Evolutionary conservation across 2,329 filamentous ascomycete genomes (phyloP).

Genomic region (Trichoderma atroviride): DNA sequence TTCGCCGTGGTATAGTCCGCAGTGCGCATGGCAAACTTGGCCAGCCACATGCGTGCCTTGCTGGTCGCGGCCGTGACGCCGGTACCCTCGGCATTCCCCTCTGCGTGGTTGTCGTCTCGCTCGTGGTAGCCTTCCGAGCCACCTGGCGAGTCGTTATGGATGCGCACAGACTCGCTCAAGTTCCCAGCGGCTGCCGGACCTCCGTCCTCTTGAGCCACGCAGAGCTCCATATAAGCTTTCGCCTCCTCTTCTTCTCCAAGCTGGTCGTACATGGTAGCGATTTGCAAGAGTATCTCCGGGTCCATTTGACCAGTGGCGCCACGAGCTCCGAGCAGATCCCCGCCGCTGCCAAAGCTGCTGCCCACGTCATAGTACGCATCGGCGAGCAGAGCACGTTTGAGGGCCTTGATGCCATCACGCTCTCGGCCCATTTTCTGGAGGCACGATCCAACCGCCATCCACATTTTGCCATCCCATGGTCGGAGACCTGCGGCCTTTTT

Average conservation of each 20-base stretch:
- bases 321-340: slow-evolving; percentile 51
- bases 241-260: slow-evolving; percentile 77
- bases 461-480: slow-evolving; percentile 99
- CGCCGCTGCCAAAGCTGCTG: slow-evolving; percentile 56
- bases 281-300: slow-evolving; percentile 86
- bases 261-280: slow-evolving; percentile 85
- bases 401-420: slow-evolving; percentile 89
- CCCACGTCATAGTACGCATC: slow-evolving; percentile 80
- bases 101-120: slow-evolving; percentile 36
- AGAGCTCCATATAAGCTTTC: slow-evolving; percentile 93
- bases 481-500: slow-evolving; percentile 89
- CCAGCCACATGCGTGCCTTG: slow-evolving; percentile 92
- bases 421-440: slow-evolving; percentile 85
- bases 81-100: slow-evolving; percentile 57
- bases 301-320: slow-evolving; percentile 68
- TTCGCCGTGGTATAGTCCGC: slow-evolving; percentile 77
- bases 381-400: slow-evolving; percentile 87
- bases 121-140: slow-evolving; percentile 45
- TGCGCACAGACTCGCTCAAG: slow-evolving; percentile 54
- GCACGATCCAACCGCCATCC: slow-evolving; percentile 92
- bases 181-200: slow-evolving; percentile 48
- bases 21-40: slow-evolving; percentile 74
- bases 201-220: slow-evolving; percentile 88
- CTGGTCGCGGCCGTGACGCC: slow-evolving; percentile 91
- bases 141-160: slow-evolving; percentile 57